Conservation (phyloP, 768 basidiomycete genomes). For the Imleria badia region DNA sequence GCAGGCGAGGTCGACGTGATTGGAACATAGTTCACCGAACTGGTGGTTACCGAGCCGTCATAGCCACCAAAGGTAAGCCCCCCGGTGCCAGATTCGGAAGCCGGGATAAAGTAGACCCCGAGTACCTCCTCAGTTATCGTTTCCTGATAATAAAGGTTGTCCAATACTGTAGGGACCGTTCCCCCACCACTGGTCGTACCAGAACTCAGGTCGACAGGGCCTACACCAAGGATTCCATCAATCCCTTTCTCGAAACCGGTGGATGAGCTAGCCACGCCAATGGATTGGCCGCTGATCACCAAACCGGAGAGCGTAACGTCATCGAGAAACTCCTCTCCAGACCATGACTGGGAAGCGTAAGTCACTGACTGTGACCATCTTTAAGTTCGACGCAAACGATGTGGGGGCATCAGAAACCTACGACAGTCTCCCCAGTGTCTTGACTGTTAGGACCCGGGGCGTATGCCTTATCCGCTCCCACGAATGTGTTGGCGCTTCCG, state of each 20-base stretch:
- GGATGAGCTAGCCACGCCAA: conserved; percentile 32
- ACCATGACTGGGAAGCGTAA: conserved; percentile 7
- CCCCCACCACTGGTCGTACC: conserved; percentile 15
- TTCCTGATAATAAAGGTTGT: conserved; percentile 32
- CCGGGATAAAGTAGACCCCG: conserved; percentile 33
- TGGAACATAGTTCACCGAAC: conserved; percentile 19
- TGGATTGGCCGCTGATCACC: conserved; percentile 28
- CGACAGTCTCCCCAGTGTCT: conserved; percentile 22
- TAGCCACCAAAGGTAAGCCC: conserved; percentile 29
- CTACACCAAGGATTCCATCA: conserved; percentile 40
- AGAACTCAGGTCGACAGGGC: conserved; percentile 35
- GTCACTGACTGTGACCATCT: not conserved
- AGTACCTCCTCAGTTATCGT: conserved; percentile 27
- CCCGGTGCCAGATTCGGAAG: conserved; percentile 12
- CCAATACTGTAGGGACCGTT: conserved; percentile 33
- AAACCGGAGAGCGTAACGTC: conserved; percentile 3
- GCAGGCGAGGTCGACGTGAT: conserved; percentile 26
- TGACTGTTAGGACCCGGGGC: conserved; percentile 2
- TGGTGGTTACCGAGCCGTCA: conserved; percentile 9
- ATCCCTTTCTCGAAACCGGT: conserved; percentile 25
- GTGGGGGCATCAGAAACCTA: not conserved
- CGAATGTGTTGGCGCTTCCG: conserved; percentile 32
- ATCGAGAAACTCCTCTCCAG: conserved; percentile 14
- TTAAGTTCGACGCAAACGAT: not conserved
- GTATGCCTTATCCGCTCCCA: conserved; percentile 22